phyloP scores from a whole-genome alignment of 331 rosid genomes.

The Phaseolus coccineus region DNA sequence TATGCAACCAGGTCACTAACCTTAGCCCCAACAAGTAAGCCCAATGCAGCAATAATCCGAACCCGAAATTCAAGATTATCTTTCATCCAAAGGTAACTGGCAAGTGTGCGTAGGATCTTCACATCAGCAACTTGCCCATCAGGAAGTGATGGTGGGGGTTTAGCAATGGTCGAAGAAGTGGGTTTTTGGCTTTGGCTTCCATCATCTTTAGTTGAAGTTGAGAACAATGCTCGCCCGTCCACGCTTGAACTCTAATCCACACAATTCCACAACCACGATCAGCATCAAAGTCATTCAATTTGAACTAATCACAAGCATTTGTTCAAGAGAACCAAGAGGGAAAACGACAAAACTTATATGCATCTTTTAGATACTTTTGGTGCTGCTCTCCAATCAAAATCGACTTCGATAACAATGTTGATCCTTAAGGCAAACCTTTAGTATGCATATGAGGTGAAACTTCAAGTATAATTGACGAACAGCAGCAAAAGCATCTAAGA shows the following conservation, averaged over 20 bases:
- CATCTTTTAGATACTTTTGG: not conserved
- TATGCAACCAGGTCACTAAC: slow-evolving; percentile 45
- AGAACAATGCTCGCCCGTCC: slow-evolving; percentile 54
- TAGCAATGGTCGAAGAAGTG: slow-evolving; percentile 41
- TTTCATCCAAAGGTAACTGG: slow-evolving; percentile 93
- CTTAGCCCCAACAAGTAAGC: slow-evolving; percentile 95
- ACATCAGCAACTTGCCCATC: slow-evolving; percentile 49
- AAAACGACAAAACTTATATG: not conserved
- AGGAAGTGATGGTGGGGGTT: slow-evolving; percentile 6
- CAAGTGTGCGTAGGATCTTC: slow-evolving; percentile 84
- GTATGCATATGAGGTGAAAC: not conserved
- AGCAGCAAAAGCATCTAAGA: not conserved
- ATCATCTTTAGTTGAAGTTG: slow-evolving; percentile 55
- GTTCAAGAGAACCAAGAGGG: not conserved
- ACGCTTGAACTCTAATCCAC: slow-evolving; percentile 48
- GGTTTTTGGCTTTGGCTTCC: slow-evolving; percentile 42
- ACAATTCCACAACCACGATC: slow-evolving; percentile 24
- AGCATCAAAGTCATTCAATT: slow-evolving; percentile 41
- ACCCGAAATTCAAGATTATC: slow-evolving; percentile 79
- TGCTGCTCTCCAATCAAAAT: not conserved
- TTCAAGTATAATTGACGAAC: not conserved
- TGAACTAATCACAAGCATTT: not conserved
- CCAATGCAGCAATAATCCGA: slow-evolving; percentile 82
- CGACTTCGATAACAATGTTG: not conserved
- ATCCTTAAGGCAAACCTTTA: not conserved